These are phyloP conservation scores for Fusarium mundagurra DNA, from an alignment of 2,329 filamentous ascomycete species.

Conservation along the genomic window DNA sequence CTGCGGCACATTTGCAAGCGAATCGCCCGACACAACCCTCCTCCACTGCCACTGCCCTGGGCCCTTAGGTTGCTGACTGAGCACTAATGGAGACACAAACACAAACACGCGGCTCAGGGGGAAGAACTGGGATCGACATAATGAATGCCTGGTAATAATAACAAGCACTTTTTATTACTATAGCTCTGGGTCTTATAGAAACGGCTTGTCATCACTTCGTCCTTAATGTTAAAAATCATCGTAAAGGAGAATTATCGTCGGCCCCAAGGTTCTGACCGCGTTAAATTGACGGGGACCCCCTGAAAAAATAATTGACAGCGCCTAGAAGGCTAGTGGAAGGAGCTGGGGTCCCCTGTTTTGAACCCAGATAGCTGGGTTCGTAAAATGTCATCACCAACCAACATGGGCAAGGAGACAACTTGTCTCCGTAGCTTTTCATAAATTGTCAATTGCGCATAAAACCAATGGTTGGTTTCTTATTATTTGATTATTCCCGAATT, in stretches of 20 bases:
- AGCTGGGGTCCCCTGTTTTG: conserved; percentile 8
- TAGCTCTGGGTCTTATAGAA: background rate
- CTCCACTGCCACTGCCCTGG: background rate
- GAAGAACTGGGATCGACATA: background rate
- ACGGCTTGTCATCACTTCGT: background rate
- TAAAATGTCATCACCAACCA: background rate
- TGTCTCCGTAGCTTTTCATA: background rate
- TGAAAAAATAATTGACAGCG: conserved; percentile 9
- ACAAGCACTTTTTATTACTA: background rate
- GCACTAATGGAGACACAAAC: background rate
- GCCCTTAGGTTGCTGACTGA: background rate
- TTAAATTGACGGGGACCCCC: background rate
- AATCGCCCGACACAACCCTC: background rate
- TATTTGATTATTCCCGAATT: background rate
- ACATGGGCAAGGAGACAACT: background rate
- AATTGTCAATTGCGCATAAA: background rate
- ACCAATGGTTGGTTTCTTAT: background rate
- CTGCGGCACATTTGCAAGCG: conserved; percentile 12
- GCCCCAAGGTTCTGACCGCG: background rate
- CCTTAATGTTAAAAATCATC: background rate
- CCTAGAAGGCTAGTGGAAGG: conserved; percentile 31
- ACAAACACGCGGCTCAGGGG: background rate
- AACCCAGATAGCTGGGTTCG: conserved; percentile 8
- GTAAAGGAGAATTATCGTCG: background rate
- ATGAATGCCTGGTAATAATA: background rate